phyloP scores from a whole-genome alignment of 202 grass and related monocot species.

The Cymbopogon flexuosus region DNA sequence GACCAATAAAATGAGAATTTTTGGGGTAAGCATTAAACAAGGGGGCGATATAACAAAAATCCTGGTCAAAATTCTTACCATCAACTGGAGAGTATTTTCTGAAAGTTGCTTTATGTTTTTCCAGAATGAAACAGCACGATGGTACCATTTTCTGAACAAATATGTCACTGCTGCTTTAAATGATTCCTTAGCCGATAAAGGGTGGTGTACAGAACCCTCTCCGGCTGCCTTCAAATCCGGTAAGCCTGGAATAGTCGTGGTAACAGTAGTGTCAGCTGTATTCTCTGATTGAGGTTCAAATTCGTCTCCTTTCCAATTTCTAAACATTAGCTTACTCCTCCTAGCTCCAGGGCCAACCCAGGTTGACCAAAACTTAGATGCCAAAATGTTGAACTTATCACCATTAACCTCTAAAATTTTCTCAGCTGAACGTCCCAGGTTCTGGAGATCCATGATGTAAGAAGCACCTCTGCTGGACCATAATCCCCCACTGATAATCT shows the following conservation, averaged over 20 bases:
- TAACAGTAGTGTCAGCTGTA: slow-evolving; percentile 45
- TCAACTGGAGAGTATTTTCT: slow-evolving; percentile 51
- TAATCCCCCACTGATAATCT: slow-evolving; percentile 80
- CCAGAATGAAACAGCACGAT: slow-evolving; percentile 52
- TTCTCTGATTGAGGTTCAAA: slow-evolving; percentile 57
- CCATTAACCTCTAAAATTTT: slow-evolving; percentile 64
- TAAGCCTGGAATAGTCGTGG: slow-evolving; percentile 31
- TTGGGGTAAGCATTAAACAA: background rate
- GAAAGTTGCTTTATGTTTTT: slow-evolving; percentile 56
- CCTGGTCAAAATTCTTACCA: slow-evolving; percentile 57
- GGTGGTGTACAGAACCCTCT: slow-evolving; percentile 48
- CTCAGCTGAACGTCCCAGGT: slow-evolving; percentile 52
- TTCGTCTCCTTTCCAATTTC: slow-evolving; percentile 80
- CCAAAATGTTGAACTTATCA: slow-evolving; percentile 76
- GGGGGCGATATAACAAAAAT: background rate
- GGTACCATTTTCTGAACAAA: slow-evolving; percentile 68
- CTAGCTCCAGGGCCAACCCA: slow-evolving; percentile 85
- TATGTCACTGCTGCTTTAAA: slow-evolving; percentile 51
- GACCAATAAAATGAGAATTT: background rate
- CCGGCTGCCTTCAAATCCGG: slow-evolving; percentile 41
- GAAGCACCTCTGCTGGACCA: slow-evolving; percentile 66
- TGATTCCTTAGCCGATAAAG: slow-evolving; percentile 62
- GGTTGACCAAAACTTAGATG: slow-evolving; percentile 88
- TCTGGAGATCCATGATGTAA: slow-evolving; percentile 60
- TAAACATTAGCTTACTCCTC: slow-evolving; percentile 83